These are phyloP conservation scores for Fusarium nygamai DNA, from an alignment of 2,329 filamentous ascomycete species.

Conservation along the genomic window DNA sequence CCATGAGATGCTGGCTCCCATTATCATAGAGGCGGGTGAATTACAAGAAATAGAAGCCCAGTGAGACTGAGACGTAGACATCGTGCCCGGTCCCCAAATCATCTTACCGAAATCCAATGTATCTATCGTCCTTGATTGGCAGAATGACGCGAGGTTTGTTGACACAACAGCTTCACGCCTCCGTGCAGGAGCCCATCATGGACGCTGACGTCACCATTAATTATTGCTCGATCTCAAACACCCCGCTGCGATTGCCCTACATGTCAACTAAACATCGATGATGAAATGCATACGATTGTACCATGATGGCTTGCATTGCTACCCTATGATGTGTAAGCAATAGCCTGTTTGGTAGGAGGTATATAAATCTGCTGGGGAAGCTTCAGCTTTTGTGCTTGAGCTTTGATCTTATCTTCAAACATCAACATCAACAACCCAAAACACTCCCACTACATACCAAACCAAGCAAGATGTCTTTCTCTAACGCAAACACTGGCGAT, in stretches of 20 bases:
- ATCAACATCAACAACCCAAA: conserved; percentile 13
- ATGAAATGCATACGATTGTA: conserved; percentile 43
- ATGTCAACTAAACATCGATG: conserved; percentile 36
- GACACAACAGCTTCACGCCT: conserved; percentile 13
- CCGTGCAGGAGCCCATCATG: not conserved
- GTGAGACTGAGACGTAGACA: not conserved
- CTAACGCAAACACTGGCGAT: conserved; percentile 68
- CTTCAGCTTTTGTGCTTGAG: not conserved
- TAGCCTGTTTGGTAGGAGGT: conserved; percentile 4
- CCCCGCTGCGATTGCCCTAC: conserved; percentile 12
- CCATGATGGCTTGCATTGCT: conserved; percentile 28
- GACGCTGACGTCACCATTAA: conserved; percentile 33
- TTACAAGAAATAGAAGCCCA: not conserved
- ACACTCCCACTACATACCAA: not conserved
- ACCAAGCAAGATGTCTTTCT: conserved; percentile 50
- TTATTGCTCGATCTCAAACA: conserved; percentile 15
- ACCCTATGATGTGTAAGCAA: conserved; percentile 22
- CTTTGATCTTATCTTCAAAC: conserved; percentile 19
- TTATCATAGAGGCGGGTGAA: not conserved
- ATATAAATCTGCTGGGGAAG: conserved; percentile 28
- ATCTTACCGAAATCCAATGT: not conserved
- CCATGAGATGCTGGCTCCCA: not conserved
- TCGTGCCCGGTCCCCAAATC: not conserved
- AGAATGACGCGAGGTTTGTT: conserved; percentile 6
- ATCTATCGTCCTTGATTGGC: conserved; percentile 9